These are phyloP conservation scores for Sporothrix schenckii DNA, from an alignment of 2,329 filamentous ascomycete genomes.

Conservation along the genomic window DNA sequence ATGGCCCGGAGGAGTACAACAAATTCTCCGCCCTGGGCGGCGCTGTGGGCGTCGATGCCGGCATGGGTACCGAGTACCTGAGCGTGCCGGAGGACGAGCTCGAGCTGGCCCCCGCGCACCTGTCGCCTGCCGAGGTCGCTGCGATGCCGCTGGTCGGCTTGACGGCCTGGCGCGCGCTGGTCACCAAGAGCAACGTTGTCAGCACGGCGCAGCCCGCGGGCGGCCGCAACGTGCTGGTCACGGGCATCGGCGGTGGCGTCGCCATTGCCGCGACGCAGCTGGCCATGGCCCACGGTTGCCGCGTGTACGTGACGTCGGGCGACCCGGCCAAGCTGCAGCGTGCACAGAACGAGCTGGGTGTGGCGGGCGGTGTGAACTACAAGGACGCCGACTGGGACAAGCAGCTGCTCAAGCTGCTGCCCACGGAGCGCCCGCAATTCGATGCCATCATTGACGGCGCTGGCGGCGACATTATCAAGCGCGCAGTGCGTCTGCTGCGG, in stretches of 20 bases:
- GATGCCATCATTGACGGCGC: slow-evolving; percentile 91
- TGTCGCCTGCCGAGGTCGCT: slow-evolving; percentile 74
- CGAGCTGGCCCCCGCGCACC: slow-evolving; percentile 73
- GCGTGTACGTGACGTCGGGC: slow-evolving; percentile 81
- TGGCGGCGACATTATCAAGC: slow-evolving; percentile 79
- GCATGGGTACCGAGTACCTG: slow-evolving; percentile 75
- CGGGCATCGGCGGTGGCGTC: slow-evolving; percentile 91
- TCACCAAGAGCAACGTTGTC: slow-evolving; percentile 73
- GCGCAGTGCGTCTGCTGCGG: slow-evolving; percentile 70
- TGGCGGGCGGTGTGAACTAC: slow-evolving; percentile 80
- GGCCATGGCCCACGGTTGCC: slow-evolving; percentile 71
- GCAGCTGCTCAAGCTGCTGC: slow-evolving; percentile 65
- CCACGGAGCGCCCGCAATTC: slow-evolving; percentile 66
- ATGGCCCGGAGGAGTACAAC: slow-evolving; percentile 69
- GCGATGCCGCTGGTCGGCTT: slow-evolving; percentile 82
- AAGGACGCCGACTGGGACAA: slow-evolving; percentile 80
- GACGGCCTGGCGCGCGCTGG: slow-evolving; percentile 84
- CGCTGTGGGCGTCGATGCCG: slow-evolving; percentile 64
- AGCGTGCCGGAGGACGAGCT: slow-evolving; percentile 71
- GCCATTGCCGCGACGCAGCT: slow-evolving; percentile 82
- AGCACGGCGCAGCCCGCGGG: slow-evolving; percentile 38
- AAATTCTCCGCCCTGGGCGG: slow-evolving; percentile 70
- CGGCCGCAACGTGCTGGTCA: slow-evolving; percentile 79
- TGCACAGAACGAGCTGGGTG: slow-evolving; percentile 70
- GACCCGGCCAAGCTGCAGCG: slow-evolving; percentile 73